Conservation (phyloP, 106 monocot species). For the Allium cepa region DNA sequence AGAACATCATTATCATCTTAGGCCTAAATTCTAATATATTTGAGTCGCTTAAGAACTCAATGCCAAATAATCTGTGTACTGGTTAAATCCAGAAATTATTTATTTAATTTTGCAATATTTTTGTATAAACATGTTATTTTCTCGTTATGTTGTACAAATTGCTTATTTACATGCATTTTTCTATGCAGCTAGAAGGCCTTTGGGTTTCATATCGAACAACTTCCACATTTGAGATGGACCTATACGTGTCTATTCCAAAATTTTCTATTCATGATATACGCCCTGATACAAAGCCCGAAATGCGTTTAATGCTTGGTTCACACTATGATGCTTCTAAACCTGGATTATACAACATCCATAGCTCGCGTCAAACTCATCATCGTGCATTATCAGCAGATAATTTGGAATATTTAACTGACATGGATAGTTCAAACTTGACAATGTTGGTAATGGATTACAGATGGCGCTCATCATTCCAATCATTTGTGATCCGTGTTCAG, state of each 20-base stretch:
- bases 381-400: conserved; percentile 3
- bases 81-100: neutral
- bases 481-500: conserved; percentile 79
- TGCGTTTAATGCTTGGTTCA: conserved; percentile 92
- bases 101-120: neutral
- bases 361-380: conserved; percentile 7
- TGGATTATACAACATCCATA: conserved; percentile 8
- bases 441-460: conserved; percentile 91
- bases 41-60: too few relatives aligned
- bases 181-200: conserved; percentile 77
- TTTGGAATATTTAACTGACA: conserved; percentile 17
- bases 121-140: neutral
- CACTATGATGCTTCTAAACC: conserved; percentile 50
- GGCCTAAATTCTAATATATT: too few relatives aligned
- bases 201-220: conserved; percentile 87
- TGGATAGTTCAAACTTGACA: conserved; percentile 48
- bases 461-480: conserved; percentile 76
- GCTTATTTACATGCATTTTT: neutral
- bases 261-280: conserved; percentile 87
- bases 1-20: too few relatives aligned
- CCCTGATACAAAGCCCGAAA: conserved; percentile 79
- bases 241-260: conserved; percentile 82
- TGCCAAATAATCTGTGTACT: too few relatives aligned
- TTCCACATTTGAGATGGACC: conserved; percentile 71
- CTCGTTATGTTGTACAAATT: too few relatives aligned